These are phyloP conservation scores for Eucalyptus pumila DNA, from an alignment of 345 rosid genomes.

Conservation along the genomic window DNA sequence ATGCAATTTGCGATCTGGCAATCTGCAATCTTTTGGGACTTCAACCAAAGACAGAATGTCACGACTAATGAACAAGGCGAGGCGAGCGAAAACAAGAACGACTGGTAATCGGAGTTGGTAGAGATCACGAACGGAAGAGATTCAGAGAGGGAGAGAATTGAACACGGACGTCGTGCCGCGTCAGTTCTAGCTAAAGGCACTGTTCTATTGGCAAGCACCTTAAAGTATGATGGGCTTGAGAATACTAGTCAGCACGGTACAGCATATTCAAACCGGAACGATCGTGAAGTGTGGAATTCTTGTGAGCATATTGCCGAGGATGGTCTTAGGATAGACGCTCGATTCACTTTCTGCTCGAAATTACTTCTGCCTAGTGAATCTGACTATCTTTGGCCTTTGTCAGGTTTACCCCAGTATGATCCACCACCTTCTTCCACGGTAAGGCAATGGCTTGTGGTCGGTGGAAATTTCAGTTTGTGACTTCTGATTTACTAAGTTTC, in stretches of 20 bases:
- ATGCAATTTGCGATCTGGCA: too few relatives aligned
- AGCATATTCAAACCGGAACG: background rate
- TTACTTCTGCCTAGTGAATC: background rate
- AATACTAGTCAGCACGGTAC: background rate
- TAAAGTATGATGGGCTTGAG: background rate
- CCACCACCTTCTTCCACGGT: background rate
- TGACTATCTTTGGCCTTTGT: background rate
- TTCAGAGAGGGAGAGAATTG: too few relatives aligned
- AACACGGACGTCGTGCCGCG: too few relatives aligned
- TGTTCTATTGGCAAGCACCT: background rate
- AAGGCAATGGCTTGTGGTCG: background rate
- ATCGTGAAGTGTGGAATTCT: background rate
- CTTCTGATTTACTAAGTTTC: background rate
- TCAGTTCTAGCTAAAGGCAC: background rate
- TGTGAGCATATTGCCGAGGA: background rate
- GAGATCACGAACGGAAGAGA: too few relatives aligned
- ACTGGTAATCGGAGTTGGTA: too few relatives aligned
- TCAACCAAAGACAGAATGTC: too few relatives aligned
- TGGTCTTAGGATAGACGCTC: background rate
- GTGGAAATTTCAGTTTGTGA: background rate
- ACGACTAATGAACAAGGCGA: too few relatives aligned
- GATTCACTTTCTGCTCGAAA: background rate
- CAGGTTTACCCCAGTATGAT: background rate
- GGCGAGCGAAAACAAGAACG: too few relatives aligned
- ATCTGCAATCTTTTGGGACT: too few relatives aligned